These are phyloP conservation scores for Colletotrichum sp. DNA, from an alignment of 2,329 filamentous ascomycete species.

Conservation along the genomic window DNA sequence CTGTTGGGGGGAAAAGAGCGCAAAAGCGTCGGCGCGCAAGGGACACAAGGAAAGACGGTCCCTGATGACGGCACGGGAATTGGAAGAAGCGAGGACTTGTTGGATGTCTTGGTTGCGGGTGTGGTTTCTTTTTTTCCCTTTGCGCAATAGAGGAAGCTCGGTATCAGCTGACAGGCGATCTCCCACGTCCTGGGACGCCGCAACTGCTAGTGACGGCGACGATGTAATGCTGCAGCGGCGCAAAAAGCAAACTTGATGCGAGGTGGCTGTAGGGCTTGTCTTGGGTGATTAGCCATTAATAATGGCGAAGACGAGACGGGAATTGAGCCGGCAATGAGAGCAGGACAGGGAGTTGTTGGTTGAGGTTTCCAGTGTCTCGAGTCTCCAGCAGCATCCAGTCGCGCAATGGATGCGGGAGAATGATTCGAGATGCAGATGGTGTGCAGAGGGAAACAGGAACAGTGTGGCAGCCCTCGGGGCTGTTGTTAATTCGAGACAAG, in stretches of 20 bases:
- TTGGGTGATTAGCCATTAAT: not conserved
- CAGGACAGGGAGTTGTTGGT: not conserved
- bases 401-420: not conserved
- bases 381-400: not conserved
- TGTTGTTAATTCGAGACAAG: slow-evolving; percentile 18
- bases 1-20: slow-evolving; percentile 3
- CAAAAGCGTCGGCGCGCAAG: slow-evolving; percentile 4
- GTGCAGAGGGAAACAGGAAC: slow-evolving; percentile 3
- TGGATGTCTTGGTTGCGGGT: not conserved
- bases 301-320: not conserved
- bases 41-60: not conserved
- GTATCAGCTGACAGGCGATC: slow-evolving; percentile 17
- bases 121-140: not conserved
- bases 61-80: not conserved
- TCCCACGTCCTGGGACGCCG: not conserved
- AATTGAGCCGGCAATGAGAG: slow-evolving; percentile 5
- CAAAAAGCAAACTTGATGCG: not conserved
- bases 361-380: not conserved
- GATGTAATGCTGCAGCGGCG: not conserved
- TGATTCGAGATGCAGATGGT: not conserved
- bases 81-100: not conserved
- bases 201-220: not conserved
- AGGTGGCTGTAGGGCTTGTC: not conserved
- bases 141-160: not conserved
- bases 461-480: slow-evolving; percentile 15